Evolutionary conservation across 2,329 filamentous ascomycete genomes (phyloP).

Genomic region (Exophiala sideris): DNA sequence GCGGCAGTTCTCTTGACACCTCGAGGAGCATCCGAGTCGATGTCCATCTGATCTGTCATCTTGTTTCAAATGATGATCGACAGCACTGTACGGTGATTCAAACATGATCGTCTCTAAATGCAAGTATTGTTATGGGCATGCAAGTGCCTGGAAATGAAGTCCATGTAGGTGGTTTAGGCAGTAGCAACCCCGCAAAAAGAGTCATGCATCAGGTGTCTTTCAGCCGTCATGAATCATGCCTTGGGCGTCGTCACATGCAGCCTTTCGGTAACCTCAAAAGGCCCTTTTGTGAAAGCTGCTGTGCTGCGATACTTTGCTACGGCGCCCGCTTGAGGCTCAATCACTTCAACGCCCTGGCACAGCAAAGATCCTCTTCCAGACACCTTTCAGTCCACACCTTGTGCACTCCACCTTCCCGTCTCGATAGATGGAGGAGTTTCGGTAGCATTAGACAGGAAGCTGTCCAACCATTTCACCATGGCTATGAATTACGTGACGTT

Average conservation of each 20-base stretch:
- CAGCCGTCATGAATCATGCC: neutral
- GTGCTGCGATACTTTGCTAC: no score
- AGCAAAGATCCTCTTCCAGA: neutral
- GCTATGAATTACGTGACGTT: constrained; percentile 97
- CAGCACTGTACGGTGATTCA: neutral
- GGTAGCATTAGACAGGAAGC: constrained; percentile 12
- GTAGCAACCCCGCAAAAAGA: neutral
- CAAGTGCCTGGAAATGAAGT: neutral
- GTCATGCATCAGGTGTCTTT: neutral
- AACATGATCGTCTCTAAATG: no score
- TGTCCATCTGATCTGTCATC: constrained; percentile 44
- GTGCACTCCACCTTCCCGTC: neutral
- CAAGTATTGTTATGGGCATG: no score
- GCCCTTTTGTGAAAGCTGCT: no score
- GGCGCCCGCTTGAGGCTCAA: no score
- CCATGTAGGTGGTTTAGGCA: neutral
- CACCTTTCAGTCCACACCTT: neutral
- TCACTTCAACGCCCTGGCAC: no score
- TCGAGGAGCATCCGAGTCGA: constrained; percentile 37
- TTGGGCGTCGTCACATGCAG: neutral
- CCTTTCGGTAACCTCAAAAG: neutral
- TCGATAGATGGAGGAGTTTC: constrained; percentile 12
- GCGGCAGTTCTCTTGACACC: constrained; percentile 52
- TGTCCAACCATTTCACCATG: constrained; percentile 48
- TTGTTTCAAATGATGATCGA: neutral